Evolutionary conservation across 2,329 filamentous ascomycete species (phyloP), one percentile per base, ranked within the genome.

Genomic region (Fusarium armeniacum): DNA sequence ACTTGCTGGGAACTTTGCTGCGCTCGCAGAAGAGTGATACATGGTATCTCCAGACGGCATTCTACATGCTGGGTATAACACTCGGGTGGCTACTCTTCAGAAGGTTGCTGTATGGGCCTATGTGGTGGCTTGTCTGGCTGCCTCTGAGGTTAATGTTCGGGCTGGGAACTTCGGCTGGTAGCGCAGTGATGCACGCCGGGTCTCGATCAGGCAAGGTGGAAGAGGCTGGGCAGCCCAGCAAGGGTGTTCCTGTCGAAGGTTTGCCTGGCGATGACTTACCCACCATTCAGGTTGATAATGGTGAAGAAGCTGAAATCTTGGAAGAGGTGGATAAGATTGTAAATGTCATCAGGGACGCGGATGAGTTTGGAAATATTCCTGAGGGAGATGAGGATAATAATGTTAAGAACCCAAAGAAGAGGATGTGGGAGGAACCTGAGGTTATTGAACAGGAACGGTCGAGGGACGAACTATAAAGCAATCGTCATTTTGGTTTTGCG

Each of bases 1-100:
- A 90, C 58, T 83, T 99, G 20, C 87, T 98, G 10, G 89, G 89
- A 9, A 93, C 93, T 20, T 83, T 99, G 46, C 82, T 98, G 47
- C 89, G 89, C 65, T 96, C 93, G 69, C 93, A 97, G 77, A 99
- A 99, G 85, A 96, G 91, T 70, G 96, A 99, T 78, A 98, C 94
- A 4, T 99, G 96, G 96, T 99, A 99, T 78, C 87, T 99, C 35
- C 92, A 96, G 80, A 97, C 93, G 38, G 89, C 94, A 3, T 90
- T 98, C 71, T 97, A 94, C 77, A 85, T 98, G 73, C 86, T 98
- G 18, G 76, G 91, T 24, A 87, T 82, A 8, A 98, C 94, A 2
- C 89, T 94, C 43, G 85, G 83, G 32, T 99, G 96, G 96, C 85
- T 99, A 10, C 77, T 97, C 9, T 98, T 97, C 76, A 85, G 96